Evolutionary conservation across 805 yeast species (phyloP), one percentile per base, ranked within the genome.

Genomic region (Suhomyces sp.): DNA sequence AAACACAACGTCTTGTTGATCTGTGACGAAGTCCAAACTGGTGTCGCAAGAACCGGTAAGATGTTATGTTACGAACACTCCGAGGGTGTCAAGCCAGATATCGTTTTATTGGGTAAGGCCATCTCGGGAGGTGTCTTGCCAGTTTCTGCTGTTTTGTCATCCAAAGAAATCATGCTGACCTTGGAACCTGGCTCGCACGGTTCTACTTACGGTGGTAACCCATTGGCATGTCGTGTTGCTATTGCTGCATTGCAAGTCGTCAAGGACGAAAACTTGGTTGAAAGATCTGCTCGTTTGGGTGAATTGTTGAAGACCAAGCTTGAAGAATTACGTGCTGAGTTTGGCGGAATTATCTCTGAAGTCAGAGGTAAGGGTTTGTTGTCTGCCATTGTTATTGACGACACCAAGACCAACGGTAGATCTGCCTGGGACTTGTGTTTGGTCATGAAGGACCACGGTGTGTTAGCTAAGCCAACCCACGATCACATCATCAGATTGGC

Each of bases 1-100:
- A 74, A 90, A 72, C 79, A 92, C 80, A 91, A 93, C 64, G 92
- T 90, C 33, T 77, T 93, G 68, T 82, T 93, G 64, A 92, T 93
- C 72, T 90, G 96, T 67, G 98, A 93, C 70, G 98, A 93, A 78
- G 90, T 93, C 68, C 98, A 93, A 77, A 92, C 98, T 24, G 98
- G 98, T 73, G 84, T 93, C 69, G 98, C 96, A 47, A 87, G 98
- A 80, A 93, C 98, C 27, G 98, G 98, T 66, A 89, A 88, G 76
- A 79, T 93, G 81, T 80, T 93, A 56, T 90, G 97, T 70, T 86
- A 85, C 73, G 96, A 93, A 75, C 97, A 93, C 73, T 86, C 86
- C 55, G 70, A 69, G 56, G 77, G 77, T 55, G 87, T 89, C 59
- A 87, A 87, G 70, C 98, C 98, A 44, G 98, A 93, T 74, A 79